Conservation (phyloP, 768 basidiomycete species). For the Albatrellus ellisii region DNA sequence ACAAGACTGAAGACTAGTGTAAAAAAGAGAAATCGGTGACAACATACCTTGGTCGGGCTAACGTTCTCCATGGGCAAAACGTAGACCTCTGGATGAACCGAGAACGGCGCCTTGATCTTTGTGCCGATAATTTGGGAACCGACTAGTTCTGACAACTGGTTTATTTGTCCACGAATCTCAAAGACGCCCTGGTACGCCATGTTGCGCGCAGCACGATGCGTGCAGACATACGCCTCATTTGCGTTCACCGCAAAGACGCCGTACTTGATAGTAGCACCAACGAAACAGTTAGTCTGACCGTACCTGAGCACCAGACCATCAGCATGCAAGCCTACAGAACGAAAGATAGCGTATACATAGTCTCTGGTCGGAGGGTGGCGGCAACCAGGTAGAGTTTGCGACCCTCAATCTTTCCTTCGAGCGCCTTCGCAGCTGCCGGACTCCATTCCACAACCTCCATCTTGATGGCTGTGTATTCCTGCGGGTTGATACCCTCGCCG, state of each 20-base stretch:
- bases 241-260: slow-evolving; percentile 84
- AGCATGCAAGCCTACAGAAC: neutral
- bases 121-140: slow-evolving; percentile 79
- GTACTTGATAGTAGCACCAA: slow-evolving; percentile 83
- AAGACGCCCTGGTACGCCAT: slow-evolving; percentile 93
- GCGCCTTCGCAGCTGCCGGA: slow-evolving; percentile 43
- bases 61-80: slow-evolving; percentile 99
- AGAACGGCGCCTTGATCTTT: slow-evolving; percentile 79
- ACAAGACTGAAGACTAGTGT: too few relatives aligned
- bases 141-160: slow-evolving; percentile 63
- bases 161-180: slow-evolving; percentile 53
- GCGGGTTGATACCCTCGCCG: slow-evolving; percentile 89
- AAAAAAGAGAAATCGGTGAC: neutral
- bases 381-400: slow-evolving; percentile 89
- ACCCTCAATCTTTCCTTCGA: slow-evolving; percentile 58
- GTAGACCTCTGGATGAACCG: slow-evolving; percentile 75
- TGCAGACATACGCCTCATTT: slow-evolving; percentile 80
- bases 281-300: slow-evolving; percentile 97
- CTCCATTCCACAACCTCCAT: slow-evolving; percentile 89
- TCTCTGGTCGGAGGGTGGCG: slow-evolving; percentile 92
- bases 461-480: slow-evolving; percentile 91
- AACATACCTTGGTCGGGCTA: slow-evolving; percentile 72
- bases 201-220: slow-evolving; percentile 85
- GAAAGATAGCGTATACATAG: slow-evolving; percentile 49
- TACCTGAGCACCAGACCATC: slow-evolving; percentile 41